Percentiles rank a stretch among this genome's conserved stretches.
phyloP scores from a whole-genome alignment of 2,329 filamentous ascomycete species.

The Keithomyces neogunnii region DNA sequence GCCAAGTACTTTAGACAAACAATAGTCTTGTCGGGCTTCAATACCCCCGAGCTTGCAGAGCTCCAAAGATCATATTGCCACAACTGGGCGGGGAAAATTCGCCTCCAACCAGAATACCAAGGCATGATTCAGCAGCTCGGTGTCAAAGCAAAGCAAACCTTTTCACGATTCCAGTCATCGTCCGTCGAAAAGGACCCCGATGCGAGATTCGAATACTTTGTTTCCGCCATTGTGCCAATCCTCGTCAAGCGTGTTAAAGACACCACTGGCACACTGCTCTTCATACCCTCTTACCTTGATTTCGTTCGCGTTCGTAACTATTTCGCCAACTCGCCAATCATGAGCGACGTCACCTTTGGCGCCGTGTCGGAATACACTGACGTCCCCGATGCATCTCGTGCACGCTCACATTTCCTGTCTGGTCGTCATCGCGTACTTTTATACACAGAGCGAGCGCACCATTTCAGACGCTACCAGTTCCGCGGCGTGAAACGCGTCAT shows the following conservation, averaged over 20 bases:
- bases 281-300: slow-evolving; percentile 89
- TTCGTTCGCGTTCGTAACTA: slow-evolving; percentile 91
- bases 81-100: slow-evolving; percentile 74
- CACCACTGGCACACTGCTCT: slow-evolving; percentile 66
- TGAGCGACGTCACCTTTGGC: slow-evolving; percentile 52
- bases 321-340: slow-evolving; percentile 63
- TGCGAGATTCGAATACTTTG: slow-evolving; percentile 85
- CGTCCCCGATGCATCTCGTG: slow-evolving; percentile 68
- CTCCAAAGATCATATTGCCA: slow-evolving; percentile 67
- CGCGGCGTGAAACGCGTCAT: slow-evolving; percentile 76
- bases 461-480: slow-evolving; percentile 83
- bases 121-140: slow-evolving; percentile 67
- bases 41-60: slow-evolving; percentile 80
- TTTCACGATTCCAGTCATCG: slow-evolving; percentile 71
- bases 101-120: slow-evolving; percentile 59
- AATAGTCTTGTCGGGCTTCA: slow-evolving; percentile 70
- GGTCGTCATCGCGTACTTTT: slow-evolving; percentile 77
- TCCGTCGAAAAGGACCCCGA: slow-evolving; percentile 73
- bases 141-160: slow-evolving; percentile 73
- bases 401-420: slow-evolving; percentile 77
- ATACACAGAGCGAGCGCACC: slow-evolving; percentile 93
- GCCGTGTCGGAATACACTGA: slow-evolving; percentile 84
- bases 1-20: slow-evolving; percentile 78
- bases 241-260: slow-evolving; percentile 61
- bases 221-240: slow-evolving; percentile 66